phyloP scores from a whole-genome alignment of 2,329 filamentous ascomycete genomes.

The Chrysoporthe deuterocubensis region DNA sequence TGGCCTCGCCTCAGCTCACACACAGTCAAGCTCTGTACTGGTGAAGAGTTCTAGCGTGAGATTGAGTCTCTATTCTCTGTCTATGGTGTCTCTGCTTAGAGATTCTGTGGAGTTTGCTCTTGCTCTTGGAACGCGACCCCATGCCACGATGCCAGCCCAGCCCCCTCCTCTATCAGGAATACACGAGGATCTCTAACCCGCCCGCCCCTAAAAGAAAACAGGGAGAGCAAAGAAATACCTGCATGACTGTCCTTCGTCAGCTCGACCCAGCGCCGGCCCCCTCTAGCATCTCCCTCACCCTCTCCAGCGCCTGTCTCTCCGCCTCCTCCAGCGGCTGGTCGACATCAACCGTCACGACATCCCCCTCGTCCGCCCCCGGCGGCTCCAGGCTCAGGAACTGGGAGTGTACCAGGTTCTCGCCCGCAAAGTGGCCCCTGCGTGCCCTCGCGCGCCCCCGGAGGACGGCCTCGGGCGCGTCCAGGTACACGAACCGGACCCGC shows the following conservation, averaged over 20 bases:
- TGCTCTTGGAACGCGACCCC: no score
- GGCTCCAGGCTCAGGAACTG: conserved; percentile 72
- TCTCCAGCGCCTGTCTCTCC: conserved; percentile 46
- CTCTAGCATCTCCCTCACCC: conserved; percentile 29
- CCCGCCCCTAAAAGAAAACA: neutral
- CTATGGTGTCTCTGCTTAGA: no score
- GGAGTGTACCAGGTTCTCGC: conserved; percentile 72
- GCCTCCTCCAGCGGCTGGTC: conserved; percentile 49
- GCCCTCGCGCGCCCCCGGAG: conserved; percentile 65
- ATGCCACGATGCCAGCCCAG: no score
- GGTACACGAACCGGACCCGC: conserved; percentile 72
- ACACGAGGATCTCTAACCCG: no score
- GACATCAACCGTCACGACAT: conserved; percentile 59
- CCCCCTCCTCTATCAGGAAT: no score
- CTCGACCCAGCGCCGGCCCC: neutral
- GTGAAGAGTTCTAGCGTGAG: no score
- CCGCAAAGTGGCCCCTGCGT: conserved; percentile 75
- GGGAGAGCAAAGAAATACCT: neutral
- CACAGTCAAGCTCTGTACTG: no score
- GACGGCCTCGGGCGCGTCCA: conserved; percentile 65
- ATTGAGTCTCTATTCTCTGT: no score
- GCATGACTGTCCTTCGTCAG: neutral
- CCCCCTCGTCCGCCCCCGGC: conserved; percentile 53
- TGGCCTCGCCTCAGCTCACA: no score
- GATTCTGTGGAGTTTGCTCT: no score